phyloP scores from a whole-genome alignment of 2,329 filamentous ascomycete genomes.

The Penicillium nordicum region DNA sequence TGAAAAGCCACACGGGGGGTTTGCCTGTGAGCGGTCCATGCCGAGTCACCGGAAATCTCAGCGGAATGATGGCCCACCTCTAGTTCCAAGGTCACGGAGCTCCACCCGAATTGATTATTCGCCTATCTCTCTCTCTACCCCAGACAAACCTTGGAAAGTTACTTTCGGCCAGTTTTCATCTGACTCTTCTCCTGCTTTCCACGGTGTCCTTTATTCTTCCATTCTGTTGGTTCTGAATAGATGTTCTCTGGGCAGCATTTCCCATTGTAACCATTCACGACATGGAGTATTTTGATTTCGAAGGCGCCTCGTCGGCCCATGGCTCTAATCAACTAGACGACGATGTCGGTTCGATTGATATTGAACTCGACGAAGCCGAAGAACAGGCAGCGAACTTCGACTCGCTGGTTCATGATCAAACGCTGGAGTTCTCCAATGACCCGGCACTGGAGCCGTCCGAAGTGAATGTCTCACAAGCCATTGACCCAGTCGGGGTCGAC shows the following conservation, averaged over 20 bases:
- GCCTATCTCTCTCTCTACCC: conserved; percentile 23
- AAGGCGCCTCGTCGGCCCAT: conserved; percentile 40
- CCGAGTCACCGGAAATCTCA: conserved; percentile 7
- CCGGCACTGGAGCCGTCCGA: conserved; percentile 22
- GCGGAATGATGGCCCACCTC: conserved; percentile 7
- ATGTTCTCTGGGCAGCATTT: not conserved
- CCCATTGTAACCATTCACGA: not conserved
- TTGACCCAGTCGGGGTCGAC: conserved; percentile 22
- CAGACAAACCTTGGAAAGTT: conserved; percentile 20
- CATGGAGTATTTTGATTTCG: conserved; percentile 50
- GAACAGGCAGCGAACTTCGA: conserved; percentile 39
- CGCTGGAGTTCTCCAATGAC: conserved; percentile 39
- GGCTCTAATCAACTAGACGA: conserved; percentile 36
- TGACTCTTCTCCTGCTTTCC: conserved; percentile 15
- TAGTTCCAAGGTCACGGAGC: conserved; percentile 4
- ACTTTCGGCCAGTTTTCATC: conserved; percentile 9
- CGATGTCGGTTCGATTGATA: conserved; percentile 39
- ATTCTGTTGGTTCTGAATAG: not conserved
- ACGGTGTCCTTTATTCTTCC: not conserved
- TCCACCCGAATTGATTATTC: conserved; percentile 20
- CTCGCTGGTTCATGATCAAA: conserved; percentile 42
- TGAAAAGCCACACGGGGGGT: not conserved
- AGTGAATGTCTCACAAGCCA: conserved; percentile 16
- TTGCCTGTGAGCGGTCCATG: conserved; percentile 4
- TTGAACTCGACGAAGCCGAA: conserved; percentile 39